Evolutionary conservation across 768 basidiomycete genomes (phyloP).

Genomic region (Leccinum pellstonianum): DNA sequence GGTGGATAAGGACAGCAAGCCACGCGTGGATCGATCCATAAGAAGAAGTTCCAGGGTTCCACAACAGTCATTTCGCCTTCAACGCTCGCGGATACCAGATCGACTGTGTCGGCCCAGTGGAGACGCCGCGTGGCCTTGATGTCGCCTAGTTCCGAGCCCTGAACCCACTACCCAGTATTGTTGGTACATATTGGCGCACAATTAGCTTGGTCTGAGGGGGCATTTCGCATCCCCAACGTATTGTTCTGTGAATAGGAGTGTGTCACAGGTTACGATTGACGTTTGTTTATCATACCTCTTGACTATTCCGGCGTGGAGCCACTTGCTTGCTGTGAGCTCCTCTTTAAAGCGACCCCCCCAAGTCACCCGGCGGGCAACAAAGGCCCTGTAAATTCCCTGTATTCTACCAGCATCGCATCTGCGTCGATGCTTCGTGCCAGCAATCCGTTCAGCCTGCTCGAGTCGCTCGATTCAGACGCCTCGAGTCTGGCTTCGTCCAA

Average conservation of each 20-base stretch:
- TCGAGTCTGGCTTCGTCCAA: background rate
- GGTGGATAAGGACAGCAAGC: constrained; percentile 10
- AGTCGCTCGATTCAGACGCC: background rate
- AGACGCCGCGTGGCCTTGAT: constrained; percentile 21
- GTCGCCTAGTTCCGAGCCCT: constrained; percentile 4
- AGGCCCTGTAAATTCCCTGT: background rate
- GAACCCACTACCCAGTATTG: background rate
- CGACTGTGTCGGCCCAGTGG: constrained; percentile 36
- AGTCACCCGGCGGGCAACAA: background rate
- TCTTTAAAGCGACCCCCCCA: background rate
- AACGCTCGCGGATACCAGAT: constrained; percentile 49
- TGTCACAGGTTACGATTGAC: constrained; percentile 8
- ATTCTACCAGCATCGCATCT: background rate
- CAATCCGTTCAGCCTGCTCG: constrained; percentile 10
- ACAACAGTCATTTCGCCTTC: constrained; percentile 21
- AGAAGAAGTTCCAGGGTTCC: constrained; percentile 3
- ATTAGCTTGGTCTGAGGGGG: background rate
- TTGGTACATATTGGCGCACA: background rate
- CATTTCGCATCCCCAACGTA: background rate
- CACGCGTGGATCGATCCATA: background rate
- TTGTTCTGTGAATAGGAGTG: background rate
- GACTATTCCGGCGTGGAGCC: constrained; percentile 10
- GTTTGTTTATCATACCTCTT: constrained; percentile 13
- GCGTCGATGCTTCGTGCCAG: background rate
- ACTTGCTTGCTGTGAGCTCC: background rate